Conservation (phyloP, 179 eudicot species). For the Silene noctiflora region DNA sequence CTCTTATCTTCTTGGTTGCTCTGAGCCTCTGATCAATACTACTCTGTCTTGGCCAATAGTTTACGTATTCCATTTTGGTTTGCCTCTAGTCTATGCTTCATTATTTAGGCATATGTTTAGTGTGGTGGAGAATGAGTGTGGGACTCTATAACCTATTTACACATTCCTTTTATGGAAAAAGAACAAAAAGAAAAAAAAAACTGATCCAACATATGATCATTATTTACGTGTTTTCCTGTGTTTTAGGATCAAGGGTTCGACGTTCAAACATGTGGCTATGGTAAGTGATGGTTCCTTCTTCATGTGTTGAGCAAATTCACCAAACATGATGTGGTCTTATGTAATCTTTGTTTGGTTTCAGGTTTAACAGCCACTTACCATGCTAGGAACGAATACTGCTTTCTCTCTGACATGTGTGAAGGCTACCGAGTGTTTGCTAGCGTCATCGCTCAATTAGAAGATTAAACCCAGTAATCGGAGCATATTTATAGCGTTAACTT, state of each 20-base stretch:
- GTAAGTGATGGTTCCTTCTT: conserved; percentile 33
- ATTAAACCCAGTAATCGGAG: conserved; percentile 26
- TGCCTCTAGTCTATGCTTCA: not conserved
- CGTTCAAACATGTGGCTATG: conserved; percentile 95
- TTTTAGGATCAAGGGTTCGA: conserved; percentile 94
- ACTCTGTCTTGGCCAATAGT: not conserved
- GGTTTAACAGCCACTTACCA: conserved; percentile 93
- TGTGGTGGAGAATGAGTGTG: not conserved
- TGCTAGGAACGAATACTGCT: conserved; percentile 96
- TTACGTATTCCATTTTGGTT: not conserved
- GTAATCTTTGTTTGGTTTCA: conserved; percentile 28
- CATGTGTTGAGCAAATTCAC: not conserved
- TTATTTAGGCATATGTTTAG: not conserved
- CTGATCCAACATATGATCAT: not conserved
- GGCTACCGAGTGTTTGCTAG: conserved; percentile 81
- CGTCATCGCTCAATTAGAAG: conserved; percentile 81
- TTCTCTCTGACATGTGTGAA: conserved; percentile 86
- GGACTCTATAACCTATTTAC: not conserved
- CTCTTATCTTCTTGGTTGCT: not conserved
- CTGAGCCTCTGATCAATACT: not conserved
- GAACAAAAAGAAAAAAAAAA: too few species aligned
- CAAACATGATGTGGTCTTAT: not conserved
- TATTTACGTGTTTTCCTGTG: not conserved
- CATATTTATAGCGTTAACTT: not conserved
- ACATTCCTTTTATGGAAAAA: too few species aligned